Conservation (phyloP, 805 yeast genomes). For the Dipodascus geniculatus region DNA sequence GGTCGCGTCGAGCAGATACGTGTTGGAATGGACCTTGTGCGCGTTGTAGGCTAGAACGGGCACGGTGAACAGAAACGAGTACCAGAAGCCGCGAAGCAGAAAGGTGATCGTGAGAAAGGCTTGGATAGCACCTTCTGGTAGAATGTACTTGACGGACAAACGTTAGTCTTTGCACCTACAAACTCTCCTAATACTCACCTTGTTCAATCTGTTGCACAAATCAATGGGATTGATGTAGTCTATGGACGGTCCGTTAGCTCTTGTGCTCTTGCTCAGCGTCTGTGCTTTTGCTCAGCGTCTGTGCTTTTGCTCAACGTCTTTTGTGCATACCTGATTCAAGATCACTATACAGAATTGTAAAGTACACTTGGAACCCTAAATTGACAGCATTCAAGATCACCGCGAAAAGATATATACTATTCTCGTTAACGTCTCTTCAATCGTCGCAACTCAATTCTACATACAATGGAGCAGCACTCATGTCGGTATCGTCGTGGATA, state of each 20-base stretch:
- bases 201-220: conserved; percentile 84
- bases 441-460: neutral
- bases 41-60: conserved; percentile 80
- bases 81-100: conserved; percentile 85
- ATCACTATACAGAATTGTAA: conserved; percentile 91
- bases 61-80: conserved; percentile 67
- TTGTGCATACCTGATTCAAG: conserved; percentile 34
- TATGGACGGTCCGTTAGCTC: conserved; percentile 36
- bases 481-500: neutral
- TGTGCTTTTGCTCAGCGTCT: neutral
- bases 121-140: conserved; percentile 84
- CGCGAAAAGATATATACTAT: conserved; percentile 34
- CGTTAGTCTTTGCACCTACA: neutral
- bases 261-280: neutral
- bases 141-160: conserved; percentile 42
- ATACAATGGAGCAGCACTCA: neutral
- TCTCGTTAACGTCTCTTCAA: neutral
- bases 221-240: conserved; percentile 97
- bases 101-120: conserved; percentile 51
- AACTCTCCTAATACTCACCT: conserved; percentile 13
- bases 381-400: conserved; percentile 78
- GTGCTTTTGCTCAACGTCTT: neutral
- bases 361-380: conserved; percentile 85
- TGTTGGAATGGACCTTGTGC: conserved; percentile 66
- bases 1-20: conserved; percentile 88